Evolutionary conservation across 1,284 basidiomycete species (phyloP).

Genomic region (Ceratobasidium papillatum): DNA sequence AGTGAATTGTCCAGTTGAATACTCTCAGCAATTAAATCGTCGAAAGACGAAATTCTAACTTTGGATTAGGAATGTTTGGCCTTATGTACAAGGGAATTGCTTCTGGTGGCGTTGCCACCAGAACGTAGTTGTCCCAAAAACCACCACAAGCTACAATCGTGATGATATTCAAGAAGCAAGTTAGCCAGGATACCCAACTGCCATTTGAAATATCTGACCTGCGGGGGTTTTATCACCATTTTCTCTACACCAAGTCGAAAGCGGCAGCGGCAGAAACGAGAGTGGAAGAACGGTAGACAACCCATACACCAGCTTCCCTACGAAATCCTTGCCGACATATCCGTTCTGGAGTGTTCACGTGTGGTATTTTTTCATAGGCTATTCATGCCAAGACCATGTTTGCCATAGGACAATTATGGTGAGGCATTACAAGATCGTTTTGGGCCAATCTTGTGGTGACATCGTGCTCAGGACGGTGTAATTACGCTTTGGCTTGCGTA

Average conservation of each 20-base stretch:
- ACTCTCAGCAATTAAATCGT: background rate
- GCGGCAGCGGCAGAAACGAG: background rate
- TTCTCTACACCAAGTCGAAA: background rate
- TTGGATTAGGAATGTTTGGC: background rate
- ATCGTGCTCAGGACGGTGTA: too few species aligned
- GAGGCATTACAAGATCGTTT: too few species aligned
- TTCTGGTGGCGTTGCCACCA: too few species aligned
- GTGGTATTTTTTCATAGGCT: too few species aligned
- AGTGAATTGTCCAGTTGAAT: background rate
- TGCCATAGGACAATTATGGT: too few species aligned
- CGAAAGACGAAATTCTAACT: background rate
- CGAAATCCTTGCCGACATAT: background rate
- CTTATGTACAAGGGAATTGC: background rate
- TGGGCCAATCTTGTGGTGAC: too few species aligned
- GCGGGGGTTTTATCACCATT: background rate
- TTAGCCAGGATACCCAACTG: background rate
- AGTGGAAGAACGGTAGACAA: background rate
- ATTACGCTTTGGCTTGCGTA: too few species aligned
- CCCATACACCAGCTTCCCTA: slow-evolving; percentile 5
- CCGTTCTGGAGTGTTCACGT: background rate
- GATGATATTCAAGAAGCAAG: too few species aligned
- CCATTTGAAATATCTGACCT: background rate
- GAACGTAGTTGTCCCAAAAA: too few species aligned
- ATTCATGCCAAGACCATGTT: too few species aligned
- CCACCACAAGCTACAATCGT: too few species aligned